phyloP scores from a whole-genome alignment of 1,284 basidiomycete species.

The Cryptococcus jaspeensis region DNA sequence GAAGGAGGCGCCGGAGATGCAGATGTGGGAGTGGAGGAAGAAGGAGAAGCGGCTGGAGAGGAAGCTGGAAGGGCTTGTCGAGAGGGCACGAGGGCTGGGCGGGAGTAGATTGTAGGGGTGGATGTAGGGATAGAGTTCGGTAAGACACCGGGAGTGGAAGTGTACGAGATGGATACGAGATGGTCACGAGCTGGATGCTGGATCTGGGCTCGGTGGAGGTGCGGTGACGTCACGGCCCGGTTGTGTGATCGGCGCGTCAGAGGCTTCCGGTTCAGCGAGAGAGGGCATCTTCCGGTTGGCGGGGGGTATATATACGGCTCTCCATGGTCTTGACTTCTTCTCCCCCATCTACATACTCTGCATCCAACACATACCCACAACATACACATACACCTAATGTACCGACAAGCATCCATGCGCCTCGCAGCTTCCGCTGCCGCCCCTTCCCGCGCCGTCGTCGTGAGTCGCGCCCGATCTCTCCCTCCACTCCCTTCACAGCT shows the following conservation, averaged over 20 bases:
- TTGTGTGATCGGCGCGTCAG: too few relatives aligned
- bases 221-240: too few relatives aligned
- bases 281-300: too few relatives aligned
- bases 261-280: too few relatives aligned
- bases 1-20: constrained; percentile 73
- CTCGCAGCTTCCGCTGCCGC: constrained; percentile 8
- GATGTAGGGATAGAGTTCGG: too few relatives aligned
- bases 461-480: constrained; percentile 2
- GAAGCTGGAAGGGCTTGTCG: constrained; percentile 63
- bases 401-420: constrained; percentile 18
- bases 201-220: too few relatives aligned
- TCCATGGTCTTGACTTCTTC: not conserved
- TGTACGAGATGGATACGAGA: too few relatives aligned
- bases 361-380: not conserved
- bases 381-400: constrained; percentile 5
- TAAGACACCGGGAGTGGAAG: too few relatives aligned
- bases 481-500: not conserved
- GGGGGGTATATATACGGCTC: not conserved
- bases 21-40: constrained; percentile 70
- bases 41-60: constrained; percentile 68
- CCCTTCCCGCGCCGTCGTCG: constrained; percentile 1
- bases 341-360: not conserved
- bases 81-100: constrained; percentile 11
- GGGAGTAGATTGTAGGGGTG: too few relatives aligned
- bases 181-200: too few relatives aligned